Evolutionary conservation across 768 basidiomycete genomes (phyloP).

Genomic region (Pleurotus eryngii): DNA sequence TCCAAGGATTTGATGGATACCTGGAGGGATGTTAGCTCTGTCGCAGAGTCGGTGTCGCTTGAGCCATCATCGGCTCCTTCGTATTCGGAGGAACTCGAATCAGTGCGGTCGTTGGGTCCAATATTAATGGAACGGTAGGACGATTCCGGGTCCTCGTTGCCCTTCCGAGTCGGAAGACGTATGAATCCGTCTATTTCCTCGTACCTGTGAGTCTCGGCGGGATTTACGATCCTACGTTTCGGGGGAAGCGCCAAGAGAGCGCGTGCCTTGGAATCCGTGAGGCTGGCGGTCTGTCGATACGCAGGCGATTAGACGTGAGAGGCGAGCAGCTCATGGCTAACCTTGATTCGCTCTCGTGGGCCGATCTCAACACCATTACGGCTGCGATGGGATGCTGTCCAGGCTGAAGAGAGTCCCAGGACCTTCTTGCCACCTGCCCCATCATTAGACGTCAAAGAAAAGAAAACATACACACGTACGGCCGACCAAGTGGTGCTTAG

Average conservation of each 20-base stretch:
- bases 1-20: constrained; percentile 58
- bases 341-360: constrained; percentile 39
- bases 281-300: constrained; percentile 36
- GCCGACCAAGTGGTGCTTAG: constrained; percentile 58
- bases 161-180: constrained; percentile 45
- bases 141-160: constrained; percentile 27
- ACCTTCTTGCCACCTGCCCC: constrained; percentile 56
- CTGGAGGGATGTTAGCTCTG: constrained; percentile 53
- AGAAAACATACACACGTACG: constrained; percentile 38
- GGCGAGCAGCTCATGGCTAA: constrained; percentile 16
- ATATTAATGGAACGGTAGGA: constrained; percentile 50
- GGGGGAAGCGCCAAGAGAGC: constrained; percentile 52
- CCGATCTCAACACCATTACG: constrained; percentile 60
- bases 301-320: not conserved
- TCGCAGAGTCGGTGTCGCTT: constrained; percentile 15
- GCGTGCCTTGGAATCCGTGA: constrained; percentile 57
- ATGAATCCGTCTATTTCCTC: constrained; percentile 69
- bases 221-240: constrained; percentile 41
- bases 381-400: constrained; percentile 41
- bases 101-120: constrained; percentile 21
- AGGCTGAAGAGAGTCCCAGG: constrained; percentile 55
- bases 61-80: constrained; percentile 23
- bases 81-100: constrained; percentile 29
- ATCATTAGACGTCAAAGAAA: constrained; percentile 45
- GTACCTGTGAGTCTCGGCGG: constrained; percentile 41